Evolutionary conservation across 208 protist species (phyloP).

Genomic region (Porcisia hertigi): DNA sequence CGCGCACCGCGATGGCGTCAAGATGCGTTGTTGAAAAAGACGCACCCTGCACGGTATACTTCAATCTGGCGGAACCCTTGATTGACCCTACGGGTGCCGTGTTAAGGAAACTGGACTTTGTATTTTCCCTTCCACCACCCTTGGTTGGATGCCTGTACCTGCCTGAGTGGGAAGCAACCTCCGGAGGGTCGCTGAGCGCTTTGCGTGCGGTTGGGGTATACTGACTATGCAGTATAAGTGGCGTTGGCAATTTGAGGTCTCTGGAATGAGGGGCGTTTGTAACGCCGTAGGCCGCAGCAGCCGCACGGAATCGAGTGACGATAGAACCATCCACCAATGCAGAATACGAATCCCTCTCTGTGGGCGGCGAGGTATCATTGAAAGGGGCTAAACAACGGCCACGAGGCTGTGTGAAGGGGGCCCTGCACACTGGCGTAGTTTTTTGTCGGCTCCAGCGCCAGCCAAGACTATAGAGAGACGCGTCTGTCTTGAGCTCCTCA

Average conservation of each 20-base stretch:
- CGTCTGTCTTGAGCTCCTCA: not conserved
- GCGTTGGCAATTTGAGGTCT: not conserved
- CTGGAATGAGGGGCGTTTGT: not conserved
- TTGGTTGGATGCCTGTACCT: not conserved
- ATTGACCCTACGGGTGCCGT: not conserved
- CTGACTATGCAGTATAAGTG: not conserved
- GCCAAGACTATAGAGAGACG: not conserved
- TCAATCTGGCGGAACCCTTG: not conserved
- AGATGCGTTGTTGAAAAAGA: not conserved
- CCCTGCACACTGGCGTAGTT: not conserved
- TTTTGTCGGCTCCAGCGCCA: conserved; percentile 3
- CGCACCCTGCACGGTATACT: not conserved
- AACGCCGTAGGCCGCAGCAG: conserved; percentile 10
- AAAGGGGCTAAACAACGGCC: not conserved
- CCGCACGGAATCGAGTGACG: conserved; percentile 8
- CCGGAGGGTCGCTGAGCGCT: not conserved
- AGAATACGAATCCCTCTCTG: not conserved
- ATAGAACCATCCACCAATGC: not conserved
- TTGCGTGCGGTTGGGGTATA: not conserved
- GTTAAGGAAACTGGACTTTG: not conserved
- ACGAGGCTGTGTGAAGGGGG: not conserved
- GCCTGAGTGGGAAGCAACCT: not conserved
- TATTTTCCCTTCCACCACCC: not conserved
- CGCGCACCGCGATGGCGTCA: not conserved
- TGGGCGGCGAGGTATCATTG: not conserved